Evolutionary conservation across 2,329 filamentous ascomycete species (phyloP), one percentile per base, ranked within the genome.

Genomic region (Neofusicoccum umdonicola): DNA sequence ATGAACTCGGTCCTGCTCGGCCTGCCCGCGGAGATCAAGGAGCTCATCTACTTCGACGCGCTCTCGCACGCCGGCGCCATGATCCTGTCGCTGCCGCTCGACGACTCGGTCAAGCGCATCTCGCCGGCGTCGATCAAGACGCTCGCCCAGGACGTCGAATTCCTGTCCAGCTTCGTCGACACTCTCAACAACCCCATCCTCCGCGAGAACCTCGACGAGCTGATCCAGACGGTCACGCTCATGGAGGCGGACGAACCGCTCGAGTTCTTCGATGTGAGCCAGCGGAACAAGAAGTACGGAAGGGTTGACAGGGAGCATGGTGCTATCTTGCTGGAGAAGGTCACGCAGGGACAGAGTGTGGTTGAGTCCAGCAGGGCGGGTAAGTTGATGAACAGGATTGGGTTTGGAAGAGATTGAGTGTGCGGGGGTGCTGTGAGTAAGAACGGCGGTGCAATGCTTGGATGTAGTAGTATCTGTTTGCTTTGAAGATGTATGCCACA

Each of bases 1-100:
- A 98, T 98, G 93, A 93, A 89, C 73, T 95, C 92, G 0, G 97
- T 96, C 0, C 84, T 99, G 4, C 85, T 99, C 2, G 94, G 93
- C 1, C 82, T 99, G n/a, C 95, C 96, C 0, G 88, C 92, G 35
- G 92, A 96, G 72, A 97, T 99, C 78, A 98, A 98, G 75, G 93
- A 97, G 75, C 87, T 97, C 64, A 97, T 99, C 71, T 98, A 99
- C 80, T 97, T 97, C 73, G 95, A 98, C 74, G 95, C 95, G 0
- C 85, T 99, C 41, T 93, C 89, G 63, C 95, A 99, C 77, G 93
- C 95, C 1, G 90, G 92, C 3, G 90, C 90, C 67, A 92, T 90
- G 77, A 95, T 97, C 64, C 78, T 97, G 87, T 86, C 87, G 27
- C 85, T 96, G 9, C 92, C 93, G 0, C 83, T 97, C 44, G 90